phyloP scores from a whole-genome alignment of 768 basidiomycete species.

The Lanmaoa pseudosensibilis region DNA sequence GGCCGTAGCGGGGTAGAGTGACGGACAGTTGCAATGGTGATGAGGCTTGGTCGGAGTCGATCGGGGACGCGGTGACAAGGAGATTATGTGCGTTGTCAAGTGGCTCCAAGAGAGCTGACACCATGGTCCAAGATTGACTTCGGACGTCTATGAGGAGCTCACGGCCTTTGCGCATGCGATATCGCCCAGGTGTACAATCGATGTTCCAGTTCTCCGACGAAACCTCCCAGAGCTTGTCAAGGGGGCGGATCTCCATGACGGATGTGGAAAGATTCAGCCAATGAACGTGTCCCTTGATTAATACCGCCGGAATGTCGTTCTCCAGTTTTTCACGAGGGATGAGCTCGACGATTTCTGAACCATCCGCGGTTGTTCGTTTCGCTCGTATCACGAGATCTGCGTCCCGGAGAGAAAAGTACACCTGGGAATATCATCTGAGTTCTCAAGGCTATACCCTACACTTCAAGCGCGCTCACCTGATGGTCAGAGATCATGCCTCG shows the following conservation, averaged over 20 bases:
- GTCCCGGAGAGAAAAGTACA: constrained; percentile 15
- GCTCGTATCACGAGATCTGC: constrained; percentile 16
- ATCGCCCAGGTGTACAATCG: background rate
- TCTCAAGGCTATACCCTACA: background rate
- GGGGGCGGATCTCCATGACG: constrained; percentile 27
- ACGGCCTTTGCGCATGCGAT: background rate
- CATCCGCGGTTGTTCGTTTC: background rate
- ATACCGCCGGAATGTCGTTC: constrained; percentile 20
- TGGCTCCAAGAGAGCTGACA: constrained; percentile 14
- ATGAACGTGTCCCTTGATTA: constrained; percentile 23
- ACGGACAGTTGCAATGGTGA: constrained; percentile 21
- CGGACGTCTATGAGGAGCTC: constrained; percentile 24
- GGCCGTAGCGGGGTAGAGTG: constrained; percentile 38
- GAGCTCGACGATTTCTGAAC: constrained; percentile 10
- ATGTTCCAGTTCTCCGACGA: constrained; percentile 26
- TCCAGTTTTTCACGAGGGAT: constrained; percentile 20
- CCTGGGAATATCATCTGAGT: constrained; percentile 15
- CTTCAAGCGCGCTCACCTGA: background rate
- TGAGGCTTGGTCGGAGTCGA: background rate
- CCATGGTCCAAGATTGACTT: constrained; percentile 24
- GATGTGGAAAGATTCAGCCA: constrained; percentile 26
- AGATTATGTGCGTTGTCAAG: constrained; percentile 16
- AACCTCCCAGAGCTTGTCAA: constrained; percentile 15
- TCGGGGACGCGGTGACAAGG: constrained; percentile 9
- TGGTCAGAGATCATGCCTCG: background rate